Evolutionary conservation across 2,329 filamentous ascomycete genomes (phyloP).

Genomic region (Neonectria coccinea): DNA sequence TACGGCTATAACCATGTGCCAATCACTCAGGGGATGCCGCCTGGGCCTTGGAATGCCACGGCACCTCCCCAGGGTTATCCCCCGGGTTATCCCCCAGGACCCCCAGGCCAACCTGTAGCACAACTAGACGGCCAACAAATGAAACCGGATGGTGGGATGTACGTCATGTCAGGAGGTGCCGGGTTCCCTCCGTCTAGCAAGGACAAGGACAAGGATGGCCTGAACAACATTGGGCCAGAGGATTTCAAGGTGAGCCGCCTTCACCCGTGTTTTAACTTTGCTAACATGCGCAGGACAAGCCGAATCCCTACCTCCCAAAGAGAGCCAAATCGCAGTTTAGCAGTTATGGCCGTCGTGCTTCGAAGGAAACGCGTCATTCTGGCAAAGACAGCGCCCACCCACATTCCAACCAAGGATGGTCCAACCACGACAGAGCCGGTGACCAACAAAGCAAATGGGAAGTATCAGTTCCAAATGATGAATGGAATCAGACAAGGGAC

Average conservation of each 20-base stretch:
- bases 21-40: slow-evolving; percentile 48
- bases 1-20: slow-evolving; percentile 44
- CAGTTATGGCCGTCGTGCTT: slow-evolving; percentile 29
- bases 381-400: slow-evolving; percentile 23
- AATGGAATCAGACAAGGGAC: slow-evolving; percentile 11
- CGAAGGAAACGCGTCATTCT: slow-evolving; percentile 25
- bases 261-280: slow-evolving; percentile 8
- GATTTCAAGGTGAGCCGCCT: slow-evolving; percentile 32
- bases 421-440: slow-evolving; percentile 32
- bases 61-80: slow-evolving; percentile 38
- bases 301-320: slow-evolving; percentile 46
- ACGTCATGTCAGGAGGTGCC: slow-evolving; percentile 24
- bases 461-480: neutral
- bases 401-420: slow-evolving; percentile 27
- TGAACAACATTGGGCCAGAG: slow-evolving; percentile 48
- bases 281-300: slow-evolving; percentile 29
- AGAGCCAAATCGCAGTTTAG: slow-evolving; percentile 35
- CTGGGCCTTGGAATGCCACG: slow-evolving; percentile 38
- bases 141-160: slow-evolving; percentile 17
- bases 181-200: slow-evolving; percentile 33
- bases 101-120: slow-evolving; percentile 19
- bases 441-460: slow-evolving; percentile 11
- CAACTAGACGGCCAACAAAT: slow-evolving; percentile 14
- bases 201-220: slow-evolving; percentile 39
- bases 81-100: slow-evolving; percentile 28